phyloP scores from a whole-genome alignment of 495 filamentous ascomycete genomes.

The Chaetomium fimeti region DNA sequence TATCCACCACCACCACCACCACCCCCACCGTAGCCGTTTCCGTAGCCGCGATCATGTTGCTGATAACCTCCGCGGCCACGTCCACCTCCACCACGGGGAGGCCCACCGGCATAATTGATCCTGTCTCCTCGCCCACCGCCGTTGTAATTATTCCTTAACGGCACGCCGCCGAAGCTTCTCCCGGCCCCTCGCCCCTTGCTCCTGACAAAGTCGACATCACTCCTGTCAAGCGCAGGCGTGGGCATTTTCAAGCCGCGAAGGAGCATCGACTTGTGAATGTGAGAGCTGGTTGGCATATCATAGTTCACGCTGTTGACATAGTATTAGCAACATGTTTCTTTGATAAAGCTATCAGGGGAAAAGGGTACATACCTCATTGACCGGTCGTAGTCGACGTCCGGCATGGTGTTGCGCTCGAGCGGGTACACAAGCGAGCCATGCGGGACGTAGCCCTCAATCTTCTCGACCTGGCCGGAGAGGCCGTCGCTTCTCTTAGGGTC shows the following conservation, averaged over 20 bases:
- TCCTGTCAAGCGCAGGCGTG: slow-evolving; percentile 63
- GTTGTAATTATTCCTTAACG: slow-evolving; percentile 35
- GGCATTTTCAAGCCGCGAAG: slow-evolving; percentile 76
- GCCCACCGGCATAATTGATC: slow-evolving; percentile 45
- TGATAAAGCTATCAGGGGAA: not conserved
- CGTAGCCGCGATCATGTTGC: slow-evolving; percentile 24
- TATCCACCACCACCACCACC: slow-evolving; percentile 32
- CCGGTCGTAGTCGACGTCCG: slow-evolving; percentile 75
- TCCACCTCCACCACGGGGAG: slow-evolving; percentile 14
- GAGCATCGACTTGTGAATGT: slow-evolving; percentile 90
- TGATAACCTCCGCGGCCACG: slow-evolving; percentile 27
- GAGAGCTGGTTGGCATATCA: slow-evolving; percentile 66
- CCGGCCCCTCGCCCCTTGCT: slow-evolving; percentile 60
- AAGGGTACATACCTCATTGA: slow-evolving; percentile 66
- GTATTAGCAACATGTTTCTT: slow-evolving; percentile 20
- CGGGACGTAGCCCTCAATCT: slow-evolving; percentile 76
- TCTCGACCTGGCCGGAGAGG: slow-evolving; percentile 75
- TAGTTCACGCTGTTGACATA: slow-evolving; percentile 68
- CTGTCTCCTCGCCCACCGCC: slow-evolving; percentile 37
- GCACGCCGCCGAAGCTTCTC: slow-evolving; percentile 48
- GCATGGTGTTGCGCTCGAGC: slow-evolving; percentile 63
- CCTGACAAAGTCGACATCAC: slow-evolving; percentile 69
- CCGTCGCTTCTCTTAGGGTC: slow-evolving; percentile 72
- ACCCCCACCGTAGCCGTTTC: slow-evolving; percentile 27
- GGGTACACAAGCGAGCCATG: slow-evolving; percentile 61